A percentile compares a stretch with the other conserved stretches of the same genome.
Evolutionary conservation across 306 rosid species (phyloP).

Genomic region (Prunus persica): Prunus_persica_NCBIv2 NC_034016.1:19947501-19948000

Average conservation of each 20-base stretch:
- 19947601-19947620: conserved; percentile 69
- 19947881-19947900: conserved; percentile 92
- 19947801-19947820: neutral
- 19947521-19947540: conserved; percentile 86
- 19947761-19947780: neutral
- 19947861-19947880: conserved; percentile 64
- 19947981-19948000: conserved; percentile 43
- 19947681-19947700: neutral
- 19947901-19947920: conserved; percentile 83
- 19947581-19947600: conserved; percentile 95
- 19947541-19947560: conserved; percentile 70
- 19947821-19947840: neutral
- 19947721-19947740: neutral
- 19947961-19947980: conserved; percentile 75
- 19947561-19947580: conserved; percentile 78
- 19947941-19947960: conserved; percentile 67
- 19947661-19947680: neutral
- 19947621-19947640: neutral
- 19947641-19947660: neutral
- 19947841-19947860: neutral
- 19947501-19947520: conserved; percentile 85
- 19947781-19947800: neutral
- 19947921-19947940: conserved; percentile 83
- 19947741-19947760: neutral
- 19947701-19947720: neutral